phyloP scores from a whole-genome alignment of 75 land plant species.

The Larix kaempferi region DNA sequence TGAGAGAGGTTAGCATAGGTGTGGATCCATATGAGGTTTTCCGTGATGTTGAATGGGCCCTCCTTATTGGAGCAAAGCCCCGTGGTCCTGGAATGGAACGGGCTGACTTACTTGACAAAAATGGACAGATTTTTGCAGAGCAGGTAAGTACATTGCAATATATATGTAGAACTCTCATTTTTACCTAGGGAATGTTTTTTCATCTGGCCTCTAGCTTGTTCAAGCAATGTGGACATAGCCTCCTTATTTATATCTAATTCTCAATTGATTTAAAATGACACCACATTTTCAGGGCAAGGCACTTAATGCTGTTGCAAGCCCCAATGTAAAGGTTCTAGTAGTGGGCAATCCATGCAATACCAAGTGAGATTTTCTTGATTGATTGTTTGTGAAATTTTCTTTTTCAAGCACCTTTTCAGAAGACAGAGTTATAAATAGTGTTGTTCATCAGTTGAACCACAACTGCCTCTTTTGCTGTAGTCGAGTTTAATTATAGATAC shows the following conservation, averaged over 20 bases:
- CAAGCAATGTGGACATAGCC: not conserved
- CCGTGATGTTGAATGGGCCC: slow-evolving; percentile 93
- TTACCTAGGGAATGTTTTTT: not conserved
- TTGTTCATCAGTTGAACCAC: not conserved
- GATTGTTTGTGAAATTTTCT: not conserved
- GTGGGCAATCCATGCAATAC: slow-evolving; percentile 99
- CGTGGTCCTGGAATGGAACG: slow-evolving; percentile 99
- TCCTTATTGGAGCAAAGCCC: slow-evolving; percentile 99
- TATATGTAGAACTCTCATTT: not conserved
- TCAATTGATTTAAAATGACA: slow-evolving; percentile 7
- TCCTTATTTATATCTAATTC: slow-evolving; percentile 16
- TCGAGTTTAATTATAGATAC: not conserved
- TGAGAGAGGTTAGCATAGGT: slow-evolving; percentile 94
- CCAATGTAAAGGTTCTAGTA: slow-evolving; percentile 87
- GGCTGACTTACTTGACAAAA: slow-evolving; percentile 82
- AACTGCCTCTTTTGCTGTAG: slow-evolving; percentile 5
- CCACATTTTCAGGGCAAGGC: slow-evolving; percentile 66
- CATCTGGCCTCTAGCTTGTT: not conserved
- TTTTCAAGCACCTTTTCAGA: not conserved
- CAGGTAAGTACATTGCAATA: slow-evolving; percentile 41
- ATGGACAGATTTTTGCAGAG: slow-evolving; percentile 95
- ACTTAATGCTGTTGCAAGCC: slow-evolving; percentile 85
- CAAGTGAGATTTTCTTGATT: slow-evolving; percentile 50
- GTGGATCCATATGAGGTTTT: slow-evolving; percentile 88
- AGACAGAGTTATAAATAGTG: not conserved